Evolutionary conservation across 2,329 filamentous ascomycete genomes (phyloP).

Genomic region (Emergomyces orientalis): DNA sequence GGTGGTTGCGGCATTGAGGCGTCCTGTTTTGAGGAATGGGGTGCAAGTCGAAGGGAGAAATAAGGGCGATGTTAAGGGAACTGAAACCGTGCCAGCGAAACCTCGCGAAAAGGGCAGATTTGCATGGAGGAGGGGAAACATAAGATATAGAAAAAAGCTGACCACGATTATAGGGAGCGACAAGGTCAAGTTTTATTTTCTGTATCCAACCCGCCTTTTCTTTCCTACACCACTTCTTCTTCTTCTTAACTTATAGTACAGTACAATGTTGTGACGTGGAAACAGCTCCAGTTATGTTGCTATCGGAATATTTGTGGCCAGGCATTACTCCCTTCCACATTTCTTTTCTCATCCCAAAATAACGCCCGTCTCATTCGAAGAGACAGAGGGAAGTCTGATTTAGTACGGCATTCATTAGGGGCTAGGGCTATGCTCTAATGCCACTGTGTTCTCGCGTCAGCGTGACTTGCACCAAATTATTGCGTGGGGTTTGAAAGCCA

Average conservation of each 20-base stretch:
- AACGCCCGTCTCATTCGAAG: constrained; percentile 2
- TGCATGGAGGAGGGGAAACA: constrained; percentile 13
- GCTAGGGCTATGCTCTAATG: not conserved
- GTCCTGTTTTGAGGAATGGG: constrained; percentile 5
- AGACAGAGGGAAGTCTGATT: not conserved
- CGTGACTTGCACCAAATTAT: constrained; percentile 1
- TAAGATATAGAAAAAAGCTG: constrained; percentile 15
- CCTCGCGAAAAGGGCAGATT: constrained; percentile 5
- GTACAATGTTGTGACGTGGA: constrained; percentile 8
- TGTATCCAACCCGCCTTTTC: constrained; percentile 3
- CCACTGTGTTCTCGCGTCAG: not conserved
- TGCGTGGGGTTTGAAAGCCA: not conserved
- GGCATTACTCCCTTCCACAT: not conserved
- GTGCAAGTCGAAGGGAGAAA: constrained; percentile 4
- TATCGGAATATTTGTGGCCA: constrained; percentile 1
- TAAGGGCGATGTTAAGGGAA: constrained; percentile 8
- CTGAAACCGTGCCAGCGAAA: constrained; percentile 10
- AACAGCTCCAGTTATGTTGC: constrained; percentile 4
- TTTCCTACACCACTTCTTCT: constrained; percentile 4
- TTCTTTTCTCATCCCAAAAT: constrained; percentile 1
- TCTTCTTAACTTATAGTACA: not conserved
- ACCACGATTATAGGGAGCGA: constrained; percentile 4
- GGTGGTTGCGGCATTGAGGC: constrained; percentile 17
- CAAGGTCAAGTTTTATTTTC: not conserved
- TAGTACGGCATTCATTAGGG: constrained; percentile 3